A percentile compares a stretch with the other conserved stretches of the same genome.
phyloP scores from a whole-genome alignment of 495 filamentous ascomycete species.

The Penicillium odoratum region DNA sequence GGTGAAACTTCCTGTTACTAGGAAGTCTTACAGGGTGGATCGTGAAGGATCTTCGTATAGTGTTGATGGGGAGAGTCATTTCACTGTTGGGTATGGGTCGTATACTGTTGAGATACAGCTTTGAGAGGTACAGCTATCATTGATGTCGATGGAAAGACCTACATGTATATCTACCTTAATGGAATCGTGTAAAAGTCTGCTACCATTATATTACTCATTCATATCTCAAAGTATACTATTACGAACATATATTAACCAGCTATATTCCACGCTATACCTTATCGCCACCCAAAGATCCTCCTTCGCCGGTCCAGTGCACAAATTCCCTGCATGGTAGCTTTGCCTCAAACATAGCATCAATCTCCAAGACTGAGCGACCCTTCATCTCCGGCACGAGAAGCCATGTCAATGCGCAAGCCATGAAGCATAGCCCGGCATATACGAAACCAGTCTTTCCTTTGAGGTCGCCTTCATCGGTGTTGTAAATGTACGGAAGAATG shows the following conservation, averaged over 20 bases:
- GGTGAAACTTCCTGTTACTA: neutral
- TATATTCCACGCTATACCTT: neutral
- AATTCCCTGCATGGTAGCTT: conserved; percentile 10
- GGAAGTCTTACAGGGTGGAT: neutral
- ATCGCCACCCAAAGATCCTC: neutral
- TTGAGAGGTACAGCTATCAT: neutral
- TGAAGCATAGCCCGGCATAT: conserved; percentile 22
- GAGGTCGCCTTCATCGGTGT: conserved; percentile 24
- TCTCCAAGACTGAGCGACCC: conserved; percentile 21
- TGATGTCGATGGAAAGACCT: too few relatives aligned
- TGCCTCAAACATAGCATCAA: conserved; percentile 28
- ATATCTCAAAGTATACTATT: neutral
- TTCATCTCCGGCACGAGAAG: conserved; percentile 28
- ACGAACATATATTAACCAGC: neutral
- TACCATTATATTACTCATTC: neutral
- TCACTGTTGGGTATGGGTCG: neutral
- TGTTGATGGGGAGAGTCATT: neutral
- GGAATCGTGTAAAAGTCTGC: too few relatives aligned
- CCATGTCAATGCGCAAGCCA: conserved; percentile 17
- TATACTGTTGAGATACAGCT: neutral
- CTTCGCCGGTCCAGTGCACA: conserved; percentile 8
- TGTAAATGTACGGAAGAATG: conserved; percentile 27
- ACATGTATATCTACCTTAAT: too few relatives aligned
- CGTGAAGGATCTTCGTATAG: neutral
- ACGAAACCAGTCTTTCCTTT: conserved; percentile 28